phyloP scores from a whole-genome alignment of 352 stramenopile species.

The Phytophthora cactorum region DNA sequence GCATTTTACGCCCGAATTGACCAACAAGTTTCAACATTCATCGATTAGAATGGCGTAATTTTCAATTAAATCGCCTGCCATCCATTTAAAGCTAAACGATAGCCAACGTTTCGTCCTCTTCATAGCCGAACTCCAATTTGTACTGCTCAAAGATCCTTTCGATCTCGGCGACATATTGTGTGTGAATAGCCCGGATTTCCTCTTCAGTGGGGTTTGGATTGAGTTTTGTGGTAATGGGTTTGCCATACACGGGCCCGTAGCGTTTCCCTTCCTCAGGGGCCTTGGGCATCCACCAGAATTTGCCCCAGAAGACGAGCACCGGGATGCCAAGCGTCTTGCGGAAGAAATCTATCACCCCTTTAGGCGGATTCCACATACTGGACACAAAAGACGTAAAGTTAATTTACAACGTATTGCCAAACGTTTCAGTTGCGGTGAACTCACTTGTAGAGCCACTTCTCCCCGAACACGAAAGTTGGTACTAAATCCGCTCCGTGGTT shows the following conservation, averaged over 20 bases:
- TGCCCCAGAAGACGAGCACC: conserved; percentile 74
- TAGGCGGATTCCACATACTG: conserved; percentile 65
- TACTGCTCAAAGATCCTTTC: conserved; percentile 64
- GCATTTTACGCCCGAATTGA: neutral
- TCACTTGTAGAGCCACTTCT: conserved; percentile 64
- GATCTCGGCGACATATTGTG: conserved; percentile 60
- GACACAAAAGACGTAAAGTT: no score
- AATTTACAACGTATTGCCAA: no score
- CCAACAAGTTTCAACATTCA: neutral
- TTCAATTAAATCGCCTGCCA: neutral
- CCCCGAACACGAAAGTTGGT: conserved; percentile 56
- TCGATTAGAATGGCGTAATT: neutral
- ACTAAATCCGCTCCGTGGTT: conserved; percentile 52
- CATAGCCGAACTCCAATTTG: conserved; percentile 69
- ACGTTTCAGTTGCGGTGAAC: conserved; percentile 3
- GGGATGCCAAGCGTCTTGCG: conserved; percentile 66
- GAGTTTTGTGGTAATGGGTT: conserved; percentile 52
- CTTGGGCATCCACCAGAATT: conserved; percentile 74
- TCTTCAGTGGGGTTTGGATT: conserved; percentile 56
- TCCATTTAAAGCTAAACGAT: conserved; percentile 40
- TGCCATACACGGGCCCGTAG: conserved; percentile 73
- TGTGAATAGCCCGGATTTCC: conserved; percentile 52
- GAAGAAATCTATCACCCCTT: conserved; percentile 54
- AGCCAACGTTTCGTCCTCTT: conserved; percentile 67
- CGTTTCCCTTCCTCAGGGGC: conserved; percentile 51